A percentile compares a stretch with the other conserved stretches of the same genome.
Conservation (phyloP, 495 filamentous ascomycete species). For the Podospora pseudoanserina region DNA sequence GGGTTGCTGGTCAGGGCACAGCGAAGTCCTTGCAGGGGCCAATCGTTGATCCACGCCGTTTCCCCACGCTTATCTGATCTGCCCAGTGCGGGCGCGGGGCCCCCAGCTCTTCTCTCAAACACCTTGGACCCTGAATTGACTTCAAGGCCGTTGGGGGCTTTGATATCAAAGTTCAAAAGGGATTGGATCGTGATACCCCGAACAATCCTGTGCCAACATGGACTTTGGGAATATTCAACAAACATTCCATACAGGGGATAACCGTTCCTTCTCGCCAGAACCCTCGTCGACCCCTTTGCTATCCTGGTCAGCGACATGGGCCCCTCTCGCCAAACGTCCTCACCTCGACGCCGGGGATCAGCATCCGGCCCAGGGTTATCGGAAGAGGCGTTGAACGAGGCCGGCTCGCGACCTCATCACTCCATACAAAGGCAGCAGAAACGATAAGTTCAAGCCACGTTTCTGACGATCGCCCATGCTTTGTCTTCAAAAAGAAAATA, state of each 20-base stretch:
- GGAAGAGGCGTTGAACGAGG: neutral
- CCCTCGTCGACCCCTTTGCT: neutral
- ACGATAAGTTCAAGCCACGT: neutral
- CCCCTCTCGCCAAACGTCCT: neutral
- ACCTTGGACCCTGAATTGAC: conserved; percentile 19
- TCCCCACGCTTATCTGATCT: conserved; percentile 30
- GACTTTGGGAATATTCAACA: neutral
- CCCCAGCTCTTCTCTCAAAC: conserved; percentile 12
- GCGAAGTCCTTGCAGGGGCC: conserved; percentile 1
- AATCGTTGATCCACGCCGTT: neutral
- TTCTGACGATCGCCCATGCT: neutral
- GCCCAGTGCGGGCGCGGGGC: conserved; percentile 4
- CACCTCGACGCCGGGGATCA: conserved; percentile 1
- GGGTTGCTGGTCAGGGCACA: neutral
- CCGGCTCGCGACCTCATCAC: neutral
- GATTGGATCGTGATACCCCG: neutral
- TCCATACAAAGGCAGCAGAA: neutral
- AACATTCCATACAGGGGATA: neutral
- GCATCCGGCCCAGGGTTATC: conserved; percentile 7
- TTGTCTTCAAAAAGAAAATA: neutral
- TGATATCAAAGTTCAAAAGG: conserved; percentile 7
- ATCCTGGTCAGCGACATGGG: neutral
- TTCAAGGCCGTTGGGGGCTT: neutral
- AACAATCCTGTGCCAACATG: neutral
- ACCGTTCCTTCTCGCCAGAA: neutral